Conservation (phyloP, 192 early-diverging fungal genomes). For the Cladochytrium replicatum region DNA sequence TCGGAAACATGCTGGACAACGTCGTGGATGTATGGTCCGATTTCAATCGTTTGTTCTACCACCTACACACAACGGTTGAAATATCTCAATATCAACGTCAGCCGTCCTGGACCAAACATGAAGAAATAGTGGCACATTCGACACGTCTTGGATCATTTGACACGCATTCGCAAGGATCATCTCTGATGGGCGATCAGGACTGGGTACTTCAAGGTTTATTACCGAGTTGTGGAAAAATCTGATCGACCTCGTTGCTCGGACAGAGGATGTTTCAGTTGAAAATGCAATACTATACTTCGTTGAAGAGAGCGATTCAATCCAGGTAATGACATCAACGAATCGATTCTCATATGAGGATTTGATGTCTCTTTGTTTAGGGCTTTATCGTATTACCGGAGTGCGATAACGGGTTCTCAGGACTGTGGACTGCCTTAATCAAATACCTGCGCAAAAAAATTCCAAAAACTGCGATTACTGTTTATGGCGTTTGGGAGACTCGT, state of each 20-base stretch:
- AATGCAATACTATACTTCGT: conserved; percentile 31
- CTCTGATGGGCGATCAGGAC: not conserved
- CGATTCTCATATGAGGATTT: not conserved
- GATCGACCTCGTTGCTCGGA: conserved; percentile 6
- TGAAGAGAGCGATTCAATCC: conserved; percentile 33
- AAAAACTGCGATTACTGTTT: conserved; percentile 28
- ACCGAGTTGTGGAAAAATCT: not conserved
- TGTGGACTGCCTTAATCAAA: conserved; percentile 20
- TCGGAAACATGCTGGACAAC: conserved; percentile 39
- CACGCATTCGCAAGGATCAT: not conserved
- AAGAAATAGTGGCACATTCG: conserved; percentile 44
- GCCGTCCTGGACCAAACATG: too few relatives aligned
- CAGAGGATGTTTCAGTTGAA: conserved; percentile 29
- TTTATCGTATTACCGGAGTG: conserved; percentile 34
- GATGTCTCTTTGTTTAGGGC: conserved; percentile 8
- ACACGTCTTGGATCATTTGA: conserved; percentile 44
- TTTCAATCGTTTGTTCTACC: conserved; percentile 66
- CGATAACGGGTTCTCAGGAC: conserved; percentile 32
- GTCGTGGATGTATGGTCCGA: conserved; percentile 68
- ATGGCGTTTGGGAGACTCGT: conserved; percentile 27
- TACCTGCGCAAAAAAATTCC: conserved; percentile 25
- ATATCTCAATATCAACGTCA: conserved; percentile 45
- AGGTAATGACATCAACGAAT: not conserved
- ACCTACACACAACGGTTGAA: conserved; percentile 48
- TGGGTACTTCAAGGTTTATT: not conserved